Conservation (phyloP, 116 monocot genomes). For the Posidonia oceanica region DNA sequence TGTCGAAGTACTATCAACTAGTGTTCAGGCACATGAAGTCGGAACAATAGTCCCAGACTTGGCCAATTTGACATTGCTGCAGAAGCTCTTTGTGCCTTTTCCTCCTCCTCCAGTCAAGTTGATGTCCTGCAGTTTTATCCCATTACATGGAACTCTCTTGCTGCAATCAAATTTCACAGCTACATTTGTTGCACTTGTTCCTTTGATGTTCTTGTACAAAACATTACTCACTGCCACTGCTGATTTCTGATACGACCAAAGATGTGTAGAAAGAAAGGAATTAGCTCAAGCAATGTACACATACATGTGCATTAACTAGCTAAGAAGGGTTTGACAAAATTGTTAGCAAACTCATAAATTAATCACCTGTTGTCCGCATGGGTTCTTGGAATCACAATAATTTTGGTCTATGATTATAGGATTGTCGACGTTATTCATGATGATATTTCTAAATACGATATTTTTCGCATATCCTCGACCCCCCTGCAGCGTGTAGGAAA, state of each 20-base stretch:
- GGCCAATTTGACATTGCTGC: conserved; percentile 21
- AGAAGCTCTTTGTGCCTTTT: conserved; percentile 5
- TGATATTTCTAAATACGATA: conserved; percentile 56
- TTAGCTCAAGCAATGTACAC: not conserved
- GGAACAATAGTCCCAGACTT: conserved; percentile 23
- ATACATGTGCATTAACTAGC: not conserved
- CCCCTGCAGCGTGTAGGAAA: conserved; percentile 27
- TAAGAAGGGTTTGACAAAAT: not conserved
- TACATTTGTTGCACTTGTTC: conserved; percentile 24
- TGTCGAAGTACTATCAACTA: not conserved
- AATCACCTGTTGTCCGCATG: conserved; percentile 52
- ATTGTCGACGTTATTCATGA: conserved; percentile 43
- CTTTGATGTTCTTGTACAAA: conserved; percentile 33
- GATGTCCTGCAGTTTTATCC: conserved; percentile 26
- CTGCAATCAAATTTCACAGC: conserved; percentile 41
- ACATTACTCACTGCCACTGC: conserved; percentile 46
- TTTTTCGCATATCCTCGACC: conserved; percentile 49
- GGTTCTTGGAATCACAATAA: conserved; percentile 58
- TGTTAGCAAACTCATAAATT: not conserved
- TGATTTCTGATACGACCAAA: conserved; percentile 20
- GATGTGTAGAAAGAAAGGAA: not conserved
- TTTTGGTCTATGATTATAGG: conserved; percentile 82
- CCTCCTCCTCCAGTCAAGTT: conserved; percentile 14
- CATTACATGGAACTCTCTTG: conserved; percentile 19
- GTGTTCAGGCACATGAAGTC: conserved; percentile 11